Percentiles rank a stretch among this genome's conserved stretches.
Evolutionary conservation across 441 rosid species (phyloP).

Genomic region (Pelargonium citronellum): DNA sequence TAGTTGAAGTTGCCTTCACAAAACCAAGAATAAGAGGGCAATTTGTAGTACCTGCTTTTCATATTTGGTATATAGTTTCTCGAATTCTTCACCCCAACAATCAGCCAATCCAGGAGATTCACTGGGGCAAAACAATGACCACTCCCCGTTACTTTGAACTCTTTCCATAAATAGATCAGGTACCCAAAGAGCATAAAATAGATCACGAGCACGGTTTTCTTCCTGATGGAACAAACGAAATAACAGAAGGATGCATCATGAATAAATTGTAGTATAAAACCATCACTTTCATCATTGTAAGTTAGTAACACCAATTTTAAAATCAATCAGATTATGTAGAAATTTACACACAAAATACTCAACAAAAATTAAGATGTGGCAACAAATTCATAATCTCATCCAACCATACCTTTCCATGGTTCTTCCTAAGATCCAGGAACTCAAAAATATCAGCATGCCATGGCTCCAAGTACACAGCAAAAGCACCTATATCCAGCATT

Average conservation of each 20-base stretch:
- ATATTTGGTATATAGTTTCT: constrained; percentile 51
- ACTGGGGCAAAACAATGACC: constrained; percentile 85
- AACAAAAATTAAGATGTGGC: too few relatives aligned
- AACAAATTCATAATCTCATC: too few relatives aligned
- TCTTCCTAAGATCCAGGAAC: constrained; percentile 74
- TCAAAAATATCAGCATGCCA: constrained; percentile 91
- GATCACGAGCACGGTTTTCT: constrained; percentile 76
- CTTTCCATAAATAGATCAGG: constrained; percentile 93
- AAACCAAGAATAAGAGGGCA: background rate
- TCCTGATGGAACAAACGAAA: constrained; percentile 37
- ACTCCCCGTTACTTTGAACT: constrained; percentile 62
- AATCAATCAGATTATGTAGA: too few relatives aligned
- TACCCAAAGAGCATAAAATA: constrained; percentile 83
- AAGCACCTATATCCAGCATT: constrained; percentile 50
- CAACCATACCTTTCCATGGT: constrained; percentile 61
- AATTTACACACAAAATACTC: too few relatives aligned
- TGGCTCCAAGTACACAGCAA: constrained; percentile 89
- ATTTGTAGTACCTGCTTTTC: constrained; percentile 46
- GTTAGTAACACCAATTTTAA: too few relatives aligned
- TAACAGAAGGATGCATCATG: too few relatives aligned
- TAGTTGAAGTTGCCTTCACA: background rate
- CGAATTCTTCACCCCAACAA: constrained; percentile 84
- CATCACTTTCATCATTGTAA: too few relatives aligned
- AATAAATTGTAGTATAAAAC: too few relatives aligned
- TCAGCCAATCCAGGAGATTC: constrained; percentile 86